Conservation (phyloP, 2,329 filamentous ascomycete species). For the Fusarium brevicatenulatum region DNA sequence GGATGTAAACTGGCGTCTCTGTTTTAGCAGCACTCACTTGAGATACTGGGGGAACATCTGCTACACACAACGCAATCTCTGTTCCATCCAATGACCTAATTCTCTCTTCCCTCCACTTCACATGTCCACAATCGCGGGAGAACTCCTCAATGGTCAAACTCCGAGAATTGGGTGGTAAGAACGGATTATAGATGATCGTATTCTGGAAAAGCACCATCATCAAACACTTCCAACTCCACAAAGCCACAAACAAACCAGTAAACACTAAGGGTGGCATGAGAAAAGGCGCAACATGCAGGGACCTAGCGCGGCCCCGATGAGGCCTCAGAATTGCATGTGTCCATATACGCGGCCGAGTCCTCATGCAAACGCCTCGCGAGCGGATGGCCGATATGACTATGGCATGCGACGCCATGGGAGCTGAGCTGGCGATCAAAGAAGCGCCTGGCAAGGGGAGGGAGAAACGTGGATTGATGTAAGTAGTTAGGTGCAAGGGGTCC, state of each 20-base stretch:
- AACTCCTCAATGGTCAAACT: constrained; percentile 75
- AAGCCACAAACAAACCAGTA: constrained; percentile 68
- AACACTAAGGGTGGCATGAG: constrained; percentile 76
- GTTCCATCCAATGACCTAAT: constrained; percentile 73
- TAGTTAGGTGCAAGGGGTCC: constrained; percentile 24
- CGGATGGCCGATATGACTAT: constrained; percentile 38
- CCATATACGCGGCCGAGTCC: constrained; percentile 19
- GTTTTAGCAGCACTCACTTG: background rate
- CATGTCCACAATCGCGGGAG: constrained; percentile 64
- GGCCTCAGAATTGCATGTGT: constrained; percentile 13
- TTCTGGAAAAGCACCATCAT: constrained; percentile 84
- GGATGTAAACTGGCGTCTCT: constrained; percentile 59
- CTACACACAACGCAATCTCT: constrained; percentile 68
- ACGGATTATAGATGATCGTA: constrained; percentile 84
- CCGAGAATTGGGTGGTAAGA: constrained; percentile 75
- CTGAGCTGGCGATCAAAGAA: constrained; percentile 9
- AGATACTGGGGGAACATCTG: constrained; percentile 48
- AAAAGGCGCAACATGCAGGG: constrained; percentile 50
- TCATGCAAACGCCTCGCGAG: constrained; percentile 14
- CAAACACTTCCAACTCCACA: constrained; percentile 75
- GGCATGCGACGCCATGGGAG: constrained; percentile 40
- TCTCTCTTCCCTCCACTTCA: constrained; percentile 74
- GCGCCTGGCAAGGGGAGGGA: constrained; percentile 25
- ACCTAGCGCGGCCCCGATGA: constrained; percentile 30
- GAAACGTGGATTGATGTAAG: constrained; percentile 30